These are phyloP conservation scores for Yamadazyma kanchanaburiensis DNA, from an alignment of 1,139 yeast genomes.

Conservation along the genomic window DNA sequence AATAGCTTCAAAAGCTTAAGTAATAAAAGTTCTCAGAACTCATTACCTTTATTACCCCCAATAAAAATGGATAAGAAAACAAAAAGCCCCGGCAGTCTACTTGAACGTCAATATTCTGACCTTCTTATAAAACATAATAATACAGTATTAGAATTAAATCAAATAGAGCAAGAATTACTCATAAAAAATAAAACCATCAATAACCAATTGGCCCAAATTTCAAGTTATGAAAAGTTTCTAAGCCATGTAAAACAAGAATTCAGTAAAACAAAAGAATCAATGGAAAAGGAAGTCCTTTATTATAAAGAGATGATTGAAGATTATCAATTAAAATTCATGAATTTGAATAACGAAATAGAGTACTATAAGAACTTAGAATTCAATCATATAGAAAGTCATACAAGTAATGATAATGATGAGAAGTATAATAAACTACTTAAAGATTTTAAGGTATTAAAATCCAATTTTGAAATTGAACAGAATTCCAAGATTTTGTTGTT, in stretches of 20 bases:
- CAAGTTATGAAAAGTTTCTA: constrained; percentile 15
- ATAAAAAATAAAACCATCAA: constrained; percentile 15
- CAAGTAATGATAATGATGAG: constrained; percentile 13
- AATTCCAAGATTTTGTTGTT: constrained; percentile 51
- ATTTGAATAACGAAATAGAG: constrained; percentile 22
- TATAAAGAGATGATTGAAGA: constrained; percentile 33
- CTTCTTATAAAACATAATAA: constrained; percentile 13
- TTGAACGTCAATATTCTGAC: constrained; percentile 13
- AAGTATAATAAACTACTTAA: constrained; percentile 31
- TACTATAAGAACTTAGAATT: constrained; percentile 15
- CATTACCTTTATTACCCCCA: constrained; percentile 10
- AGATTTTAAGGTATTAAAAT: constrained; percentile 37
- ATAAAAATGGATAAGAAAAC: constrained; percentile 9
- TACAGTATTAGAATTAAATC: constrained; percentile 12
- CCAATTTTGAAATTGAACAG: constrained; percentile 44
- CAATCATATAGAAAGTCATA: constrained; percentile 9
- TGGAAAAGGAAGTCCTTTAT: constrained; percentile 26
- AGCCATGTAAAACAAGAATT: constrained; percentile 12
- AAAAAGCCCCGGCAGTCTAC: constrained; percentile 3
- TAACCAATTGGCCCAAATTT: constrained; percentile 14
- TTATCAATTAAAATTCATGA: constrained; percentile 26
- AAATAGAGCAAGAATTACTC: constrained; percentile 14
- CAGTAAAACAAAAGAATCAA: constrained; percentile 23
- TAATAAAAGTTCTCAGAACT: not conserved
- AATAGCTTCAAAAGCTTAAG: constrained; percentile 6